Evolutionary conservation across 2,329 filamentous ascomycete species (phyloP).

Genomic region (Diaporthe velutina): DNA sequence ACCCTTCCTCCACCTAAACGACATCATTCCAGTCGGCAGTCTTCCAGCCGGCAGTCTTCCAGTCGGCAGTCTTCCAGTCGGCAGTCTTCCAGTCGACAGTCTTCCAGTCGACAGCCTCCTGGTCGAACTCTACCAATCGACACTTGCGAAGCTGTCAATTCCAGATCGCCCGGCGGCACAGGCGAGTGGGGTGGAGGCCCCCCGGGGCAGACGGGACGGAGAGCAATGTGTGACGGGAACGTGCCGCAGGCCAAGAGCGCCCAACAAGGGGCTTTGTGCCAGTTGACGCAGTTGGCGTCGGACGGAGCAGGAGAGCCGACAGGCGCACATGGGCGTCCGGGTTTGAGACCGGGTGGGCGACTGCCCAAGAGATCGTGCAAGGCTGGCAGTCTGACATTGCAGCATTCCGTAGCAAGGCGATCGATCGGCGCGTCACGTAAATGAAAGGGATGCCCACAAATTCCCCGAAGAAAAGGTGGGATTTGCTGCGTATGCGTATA

Average conservation of each 20-base stretch:
- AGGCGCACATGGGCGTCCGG: constrained; percentile 9
- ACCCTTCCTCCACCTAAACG: too few species aligned
- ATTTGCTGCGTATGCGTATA: constrained; percentile 14
- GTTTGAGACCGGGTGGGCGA: neutral
- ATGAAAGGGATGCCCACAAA: constrained; percentile 31
- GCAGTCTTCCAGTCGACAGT: too few species aligned
- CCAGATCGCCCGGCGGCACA: constrained; percentile 17
- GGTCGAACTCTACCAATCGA: too few species aligned
- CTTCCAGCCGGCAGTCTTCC: too few species aligned
- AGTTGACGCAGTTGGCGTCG: constrained; percentile 26
- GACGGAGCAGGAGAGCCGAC: constrained; percentile 20
- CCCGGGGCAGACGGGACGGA: constrained; percentile 5
- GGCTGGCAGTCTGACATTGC: neutral
- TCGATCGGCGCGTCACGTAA: constrained; percentile 25
- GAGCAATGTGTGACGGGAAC: constrained; percentile 18
- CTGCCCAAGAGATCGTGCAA: constrained; percentile 2
- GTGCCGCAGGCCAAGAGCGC: constrained; percentile 11
- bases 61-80: too few species aligned
- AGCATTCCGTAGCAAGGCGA: constrained; percentile 2
- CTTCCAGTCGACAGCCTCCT: too few species aligned
- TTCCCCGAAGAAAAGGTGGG: constrained; percentile 1
- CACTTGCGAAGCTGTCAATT: neutral
- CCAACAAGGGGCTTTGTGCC: constrained; percentile 11
- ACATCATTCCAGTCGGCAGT: too few species aligned
- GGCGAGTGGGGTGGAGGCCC: constrained; percentile 13